Base-by-base conservation (phyloP, 2,329 filamentous ascomycete genomes). In the Talaromyces albobiverticillius region DNA sequence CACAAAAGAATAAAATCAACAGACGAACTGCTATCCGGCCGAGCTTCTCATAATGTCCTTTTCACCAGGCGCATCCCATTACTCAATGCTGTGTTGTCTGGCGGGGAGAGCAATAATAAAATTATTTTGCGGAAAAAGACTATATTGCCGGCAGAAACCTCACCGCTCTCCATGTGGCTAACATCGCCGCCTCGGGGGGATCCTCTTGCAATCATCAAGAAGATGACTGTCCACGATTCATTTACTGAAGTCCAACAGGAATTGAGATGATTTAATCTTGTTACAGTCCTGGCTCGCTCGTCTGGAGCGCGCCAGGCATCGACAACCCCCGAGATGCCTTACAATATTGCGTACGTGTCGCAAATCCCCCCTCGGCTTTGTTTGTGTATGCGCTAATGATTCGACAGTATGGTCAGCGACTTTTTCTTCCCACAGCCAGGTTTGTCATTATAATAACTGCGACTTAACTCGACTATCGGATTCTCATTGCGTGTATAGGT, bases 341-440 rank as follows among this genome's bases (percentile, higher is more conserved):
- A 87, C 77, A 87, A 86, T 64, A 87, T 88, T 68, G 84, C 85
- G 82, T 85, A 72, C 64, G 82, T 71, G 36, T 11, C 9, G 18
- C 31, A 14, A 23, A 41, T 23, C 32, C 23, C 43, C 45, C 26
- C 26, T 29, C 5, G 47, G 18, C 18, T 18, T 22, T 16, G 16
- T 10, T 22, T n/a, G 11, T 40, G 52, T 54, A 31, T 55, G 55
- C 51, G 46, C 60, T 70, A 53, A 71, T 63, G 55, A 9, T 23
- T 54, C 11, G 6, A 41, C 61, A 85, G 82, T 56, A 99, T 99
- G 94, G 89, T 96, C 71, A 92, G 93, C 82, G 94, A 99, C 79
- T 96, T 95, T 82, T 99, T 99, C 85, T 99, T 95, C 70, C 94
- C 94, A 13, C 93, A 97, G 67, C 93, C 94, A 50, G 92, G 79